Percentiles rank a stretch among this genome's conserved stretches.
Evolutionary conservation across 257 asterid species (phyloP).

Genomic region (Primulina eburnea): DNA sequence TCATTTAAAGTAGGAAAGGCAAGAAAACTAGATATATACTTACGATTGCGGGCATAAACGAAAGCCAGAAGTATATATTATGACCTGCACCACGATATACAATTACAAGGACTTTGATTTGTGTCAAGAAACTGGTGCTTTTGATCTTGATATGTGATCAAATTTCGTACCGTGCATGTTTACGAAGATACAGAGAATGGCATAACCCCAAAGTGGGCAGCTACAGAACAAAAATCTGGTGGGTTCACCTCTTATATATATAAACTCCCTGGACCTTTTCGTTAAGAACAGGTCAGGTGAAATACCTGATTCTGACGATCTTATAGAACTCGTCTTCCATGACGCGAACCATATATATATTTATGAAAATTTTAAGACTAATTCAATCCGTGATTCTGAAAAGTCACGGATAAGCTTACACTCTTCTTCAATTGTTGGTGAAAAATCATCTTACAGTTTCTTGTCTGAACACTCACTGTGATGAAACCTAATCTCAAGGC

Average conservation of each 20-base stretch:
- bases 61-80: slow-evolving; percentile 83
- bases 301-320: slow-evolving; percentile 85
- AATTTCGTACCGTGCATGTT: slow-evolving; percentile 68
- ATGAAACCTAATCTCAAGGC: slow-evolving; percentile 89
- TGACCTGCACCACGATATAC: slow-evolving; percentile 55
- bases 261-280: too few species aligned
- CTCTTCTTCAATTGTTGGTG: slow-evolving; percentile 1
- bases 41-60: slow-evolving; percentile 80
- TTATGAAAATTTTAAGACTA: slow-evolving; percentile 73
- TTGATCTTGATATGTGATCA: not conserved
- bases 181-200: slow-evolving; percentile 80
- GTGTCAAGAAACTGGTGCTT: not conserved
- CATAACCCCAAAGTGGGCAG: slow-evolving; percentile 94
- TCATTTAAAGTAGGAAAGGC: slow-evolving; percentile 26
- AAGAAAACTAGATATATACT: slow-evolving; percentile 27
- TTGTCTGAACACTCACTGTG: slow-evolving; percentile 59
- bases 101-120: not conserved
- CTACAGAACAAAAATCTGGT: slow-evolving; percentile 35
- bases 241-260: not conserved
- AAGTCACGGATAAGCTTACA: not conserved
- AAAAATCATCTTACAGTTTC: slow-evolving; percentile 4
- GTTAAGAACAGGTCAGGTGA: not conserved
- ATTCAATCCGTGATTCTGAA: slow-evolving; percentile 81
- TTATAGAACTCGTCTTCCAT: slow-evolving; percentile 92
- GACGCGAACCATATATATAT: slow-evolving; percentile 85